Evolutionary conservation across 306 rosid species (phyloP).

Genomic region (Coriaria nepalensis): DNA sequence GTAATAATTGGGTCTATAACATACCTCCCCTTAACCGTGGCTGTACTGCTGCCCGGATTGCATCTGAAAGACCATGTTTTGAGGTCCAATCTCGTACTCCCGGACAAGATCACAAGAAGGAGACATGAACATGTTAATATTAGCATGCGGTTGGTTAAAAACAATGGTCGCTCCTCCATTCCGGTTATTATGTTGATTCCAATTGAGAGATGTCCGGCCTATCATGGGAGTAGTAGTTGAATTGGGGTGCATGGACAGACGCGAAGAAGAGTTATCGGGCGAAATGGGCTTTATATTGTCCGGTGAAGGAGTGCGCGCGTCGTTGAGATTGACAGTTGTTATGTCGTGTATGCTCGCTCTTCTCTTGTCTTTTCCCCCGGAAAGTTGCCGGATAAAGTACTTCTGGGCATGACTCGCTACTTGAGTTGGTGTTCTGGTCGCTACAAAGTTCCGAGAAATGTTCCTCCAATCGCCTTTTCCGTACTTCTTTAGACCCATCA

Average conservation of each 20-base stretch:
- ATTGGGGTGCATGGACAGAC: slow-evolving; percentile 15
- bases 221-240: slow-evolving; percentile 15
- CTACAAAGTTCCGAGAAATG: slow-evolving; percentile 17
- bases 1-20: too few relatives aligned
- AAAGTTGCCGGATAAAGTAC: slow-evolving; percentile 72
- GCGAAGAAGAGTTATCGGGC: slow-evolving; percentile 22
- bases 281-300: slow-evolving; percentile 38
- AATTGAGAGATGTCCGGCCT: slow-evolving; percentile 10
- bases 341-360: slow-evolving; percentile 97
- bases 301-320: slow-evolving; percentile 35
- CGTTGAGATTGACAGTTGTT: slow-evolving; percentile 65
- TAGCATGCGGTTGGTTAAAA: slow-evolving; percentile 28
- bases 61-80: slow-evolving; percentile 11
- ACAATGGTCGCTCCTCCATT: slow-evolving; percentile 28
- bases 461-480: slow-evolving; percentile 94
- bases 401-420: slow-evolving; percentile 99
- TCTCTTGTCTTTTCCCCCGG: slow-evolving; percentile 83
- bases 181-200: slow-evolving; percentile 36
- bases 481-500: slow-evolving; percentile 56
- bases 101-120: slow-evolving; percentile 26
- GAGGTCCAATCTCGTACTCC: slow-evolving; percentile 9
- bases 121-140: slow-evolving; percentile 30
- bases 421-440: slow-evolving; percentile 35
- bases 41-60: slow-evolving; percentile 9
- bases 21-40: slow-evolving; percentile 1